Evolutionary conservation across 805 yeast genomes (phyloP), one percentile per base, ranked within the genome.

Genomic region (Pichia eremophila): DNA sequence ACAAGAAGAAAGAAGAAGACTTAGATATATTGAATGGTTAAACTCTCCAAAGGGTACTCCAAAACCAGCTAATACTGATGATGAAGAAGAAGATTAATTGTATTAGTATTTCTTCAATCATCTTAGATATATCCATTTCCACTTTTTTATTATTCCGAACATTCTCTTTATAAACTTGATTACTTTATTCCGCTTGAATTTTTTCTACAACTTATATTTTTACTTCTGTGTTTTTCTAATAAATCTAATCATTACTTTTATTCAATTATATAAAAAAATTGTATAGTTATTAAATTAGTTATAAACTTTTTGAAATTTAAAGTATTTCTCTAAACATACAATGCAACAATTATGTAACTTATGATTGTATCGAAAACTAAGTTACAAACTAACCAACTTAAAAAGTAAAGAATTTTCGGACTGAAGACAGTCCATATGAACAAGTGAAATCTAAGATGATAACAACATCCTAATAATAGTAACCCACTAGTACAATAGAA

Each of bases 361-460:
- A 66, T 32, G 8, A 61, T 29, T 50, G 67, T 62, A 35, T 72
- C 75, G 18, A 71, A 54, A 46, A 81, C 46, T 46, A 68, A 40
- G 56, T 64, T 64, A 71, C 80, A 68, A 41, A 77, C 47, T 32
- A 75, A 68, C 98, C 98, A 93, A 4, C 81, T 80, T 2, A 79
- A 78, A 54, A 83, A 81, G 61, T 83, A 93, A 35, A 95, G 73
- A 5, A 93, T 63, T 58, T 90, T 91, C 1, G 99, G 99, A 45
- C 95, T 85, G 67, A 93, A 93, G 8, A 93, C 99, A 2, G 98
- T 90, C 99, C 99, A 93, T 10, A 93, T 85, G 61, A 93, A 93
- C 48, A 93, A 70, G 63, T 93, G 99, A 59, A 82, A 85, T 55
- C 95, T 72, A 55, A 90, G 72, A 19, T 76, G 70, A 44, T 74